phyloP scores from a whole-genome alignment of 179 eudicot species.

The Actinidia chinensis region DNA sequence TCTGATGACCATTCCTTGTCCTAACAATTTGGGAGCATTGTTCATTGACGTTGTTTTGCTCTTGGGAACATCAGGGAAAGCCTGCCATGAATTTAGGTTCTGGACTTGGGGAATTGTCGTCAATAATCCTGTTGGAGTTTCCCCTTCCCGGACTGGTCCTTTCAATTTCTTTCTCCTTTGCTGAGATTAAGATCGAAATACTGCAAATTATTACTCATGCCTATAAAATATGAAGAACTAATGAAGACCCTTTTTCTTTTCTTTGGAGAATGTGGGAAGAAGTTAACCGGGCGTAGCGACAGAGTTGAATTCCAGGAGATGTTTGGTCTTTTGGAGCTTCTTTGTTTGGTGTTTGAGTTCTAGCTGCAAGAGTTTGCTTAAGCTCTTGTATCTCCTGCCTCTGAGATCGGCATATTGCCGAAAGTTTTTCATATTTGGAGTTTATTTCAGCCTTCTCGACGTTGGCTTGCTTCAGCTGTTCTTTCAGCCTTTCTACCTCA shows the following conservation, averaged over 20 bases:
- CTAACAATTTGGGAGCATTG: constrained; percentile 53
- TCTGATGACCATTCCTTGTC: constrained; percentile 59
- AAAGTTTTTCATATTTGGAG: constrained; percentile 84
- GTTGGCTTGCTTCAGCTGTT: constrained; percentile 68
- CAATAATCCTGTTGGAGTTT: constrained; percentile 59
- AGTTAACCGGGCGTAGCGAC: constrained; percentile 28
- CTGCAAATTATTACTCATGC: not conserved
- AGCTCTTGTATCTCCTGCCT: constrained; percentile 93
- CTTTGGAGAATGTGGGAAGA: not conserved
- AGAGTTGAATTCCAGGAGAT: constrained; percentile 38
- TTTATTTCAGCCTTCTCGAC: constrained; percentile 73
- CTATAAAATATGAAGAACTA: not conserved
- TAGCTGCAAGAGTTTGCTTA: constrained; percentile 69
- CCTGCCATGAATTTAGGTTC: constrained; percentile 68
- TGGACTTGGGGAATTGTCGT: constrained; percentile 38
- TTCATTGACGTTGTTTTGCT: constrained; percentile 30
- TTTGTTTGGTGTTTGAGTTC: constrained; percentile 56
- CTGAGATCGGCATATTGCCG: constrained; percentile 88
- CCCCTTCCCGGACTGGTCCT: constrained; percentile 55
- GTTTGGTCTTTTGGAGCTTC: constrained; percentile 38
- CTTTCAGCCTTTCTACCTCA: constrained; percentile 73
- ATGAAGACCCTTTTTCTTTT: not conserved
- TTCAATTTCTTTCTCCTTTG: constrained; percentile 57
- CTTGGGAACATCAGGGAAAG: constrained; percentile 55
- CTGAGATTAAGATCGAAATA: constrained; percentile 14